A percentile compares a stretch with the other conserved stretches of the same genome.
Conservation (phyloP, 1,139 yeast genomes). For the Pichia terricola region DNA sequence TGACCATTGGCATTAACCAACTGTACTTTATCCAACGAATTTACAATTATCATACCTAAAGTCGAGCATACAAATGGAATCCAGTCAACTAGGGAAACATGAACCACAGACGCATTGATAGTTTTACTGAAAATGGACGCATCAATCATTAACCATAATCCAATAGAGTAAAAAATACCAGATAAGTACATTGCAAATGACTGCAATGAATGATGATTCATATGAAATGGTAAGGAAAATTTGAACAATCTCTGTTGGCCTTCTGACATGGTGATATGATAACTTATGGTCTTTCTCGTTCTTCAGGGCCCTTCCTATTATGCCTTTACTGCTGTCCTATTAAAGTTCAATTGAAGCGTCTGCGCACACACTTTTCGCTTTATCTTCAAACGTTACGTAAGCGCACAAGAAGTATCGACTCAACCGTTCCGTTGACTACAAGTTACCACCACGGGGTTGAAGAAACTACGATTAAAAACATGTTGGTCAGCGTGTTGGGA, state of each 20-base stretch:
- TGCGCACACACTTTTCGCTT: too few species aligned
- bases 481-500: too few species aligned
- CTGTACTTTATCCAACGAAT: conserved; percentile 80
- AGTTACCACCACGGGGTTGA: too few species aligned
- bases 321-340: background rate
- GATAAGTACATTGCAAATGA: conserved; percentile 66
- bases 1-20: conserved; percentile 41
- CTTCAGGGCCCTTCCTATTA: background rate
- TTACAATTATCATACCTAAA: conserved; percentile 85
- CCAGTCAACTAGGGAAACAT: conserved; percentile 91
- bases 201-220: conserved; percentile 59
- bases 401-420: too few species aligned
- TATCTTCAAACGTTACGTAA: too few species aligned
- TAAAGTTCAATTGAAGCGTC: too few species aligned
- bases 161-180: conserved; percentile 76
- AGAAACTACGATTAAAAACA: too few species aligned
- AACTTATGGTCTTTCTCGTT: too few species aligned
- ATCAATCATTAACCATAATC: conserved; percentile 84
- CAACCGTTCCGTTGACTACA: too few species aligned
- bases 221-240: conserved; percentile 40
- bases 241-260: conserved; percentile 32
- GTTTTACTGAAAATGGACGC: conserved; percentile 80
- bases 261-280: conserved; percentile 3
- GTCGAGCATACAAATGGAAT: conserved; percentile 84
- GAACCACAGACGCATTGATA: conserved; percentile 76